phyloP scores from a whole-genome alignment of 176 grass and related monocot genomes.

The Triticum dicoccoides region DNA sequence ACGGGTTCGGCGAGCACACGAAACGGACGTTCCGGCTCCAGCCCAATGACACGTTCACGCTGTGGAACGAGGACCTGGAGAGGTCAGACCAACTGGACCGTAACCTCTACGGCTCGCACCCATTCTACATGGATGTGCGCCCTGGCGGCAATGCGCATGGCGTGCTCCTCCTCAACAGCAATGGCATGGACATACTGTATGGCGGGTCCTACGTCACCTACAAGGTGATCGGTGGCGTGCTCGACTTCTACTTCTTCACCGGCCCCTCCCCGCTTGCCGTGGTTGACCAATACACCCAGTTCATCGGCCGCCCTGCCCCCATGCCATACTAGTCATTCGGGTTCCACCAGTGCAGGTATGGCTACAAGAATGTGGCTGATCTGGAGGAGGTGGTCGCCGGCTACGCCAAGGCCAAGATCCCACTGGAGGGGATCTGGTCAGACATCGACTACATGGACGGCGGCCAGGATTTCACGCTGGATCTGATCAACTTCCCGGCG shows the following conservation, averaged over 20 bases:
- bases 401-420: slow-evolving; percentile 69
- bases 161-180: slow-evolving; percentile 89
- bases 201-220: slow-evolving; percentile 64
- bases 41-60: slow-evolving; percentile 60
- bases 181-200: slow-evolving; percentile 86
- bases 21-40: slow-evolving; percentile 65
- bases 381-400: slow-evolving; percentile 65
- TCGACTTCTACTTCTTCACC: slow-evolving; percentile 89
- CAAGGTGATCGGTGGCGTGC: slow-evolving; percentile 82
- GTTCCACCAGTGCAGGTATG: slow-evolving; percentile 83
- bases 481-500: slow-evolving; percentile 78
- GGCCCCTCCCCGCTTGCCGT: slow-evolving; percentile 62
- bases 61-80: slow-evolving; percentile 79
- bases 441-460: slow-evolving; percentile 98
- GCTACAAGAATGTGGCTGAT: slow-evolving; percentile 66
- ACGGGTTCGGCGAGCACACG: slow-evolving; percentile 87
- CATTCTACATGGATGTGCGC: slow-evolving; percentile 88
- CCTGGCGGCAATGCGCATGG: slow-evolving; percentile 47
- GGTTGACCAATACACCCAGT: slow-evolving; percentile 81
- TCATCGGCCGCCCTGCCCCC: slow-evolving; percentile 64
- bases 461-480: slow-evolving; percentile 82
- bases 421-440: slow-evolving; percentile 93
- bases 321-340: slow-evolving; percentile 98
- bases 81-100: slow-evolving; percentile 16
- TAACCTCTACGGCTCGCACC: slow-evolving; percentile 90